These are phyloP conservation scores for Dactylellina cionopaga DNA, from an alignment of 2,329 filamentous ascomycete genomes.

Conservation along the genomic window DNA sequence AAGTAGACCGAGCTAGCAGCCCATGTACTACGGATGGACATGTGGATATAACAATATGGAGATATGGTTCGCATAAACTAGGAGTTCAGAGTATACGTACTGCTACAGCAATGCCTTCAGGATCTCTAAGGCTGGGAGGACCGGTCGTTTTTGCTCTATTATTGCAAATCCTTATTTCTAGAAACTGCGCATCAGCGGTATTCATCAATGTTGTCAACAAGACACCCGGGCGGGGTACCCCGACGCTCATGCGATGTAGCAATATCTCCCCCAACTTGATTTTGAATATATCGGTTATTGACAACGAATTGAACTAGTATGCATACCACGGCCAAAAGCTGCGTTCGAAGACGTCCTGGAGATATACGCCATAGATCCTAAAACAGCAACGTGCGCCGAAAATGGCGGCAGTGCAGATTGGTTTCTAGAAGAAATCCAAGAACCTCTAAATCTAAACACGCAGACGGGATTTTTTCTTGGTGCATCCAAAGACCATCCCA, in stretches of 20 bases:
- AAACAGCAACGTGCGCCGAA: neutral
- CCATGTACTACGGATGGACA: no score
- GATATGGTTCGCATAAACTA: no score
- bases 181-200: neutral
- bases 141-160: no score
- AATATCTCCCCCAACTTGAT: neutral
- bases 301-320: neutral
- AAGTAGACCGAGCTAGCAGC: no score
- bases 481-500: neutral
- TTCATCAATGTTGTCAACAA: conserved; percentile 1
- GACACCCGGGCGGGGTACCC: neutral
- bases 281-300: no score
- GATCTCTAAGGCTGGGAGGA: no score
- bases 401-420: neutral
- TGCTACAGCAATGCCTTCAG: no score
- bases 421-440: neutral
- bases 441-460: neutral
- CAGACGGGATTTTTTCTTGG: neutral
- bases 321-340: neutral
- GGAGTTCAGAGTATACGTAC: no score
- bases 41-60: no score
- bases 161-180: neutral
- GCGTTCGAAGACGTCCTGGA: neutral
- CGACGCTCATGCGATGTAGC: neutral
- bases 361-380: conserved; percentile 3